Conservation (phyloP, 2,329 filamentous ascomycete species). For the Trichoderma cornu-damae region DNA sequence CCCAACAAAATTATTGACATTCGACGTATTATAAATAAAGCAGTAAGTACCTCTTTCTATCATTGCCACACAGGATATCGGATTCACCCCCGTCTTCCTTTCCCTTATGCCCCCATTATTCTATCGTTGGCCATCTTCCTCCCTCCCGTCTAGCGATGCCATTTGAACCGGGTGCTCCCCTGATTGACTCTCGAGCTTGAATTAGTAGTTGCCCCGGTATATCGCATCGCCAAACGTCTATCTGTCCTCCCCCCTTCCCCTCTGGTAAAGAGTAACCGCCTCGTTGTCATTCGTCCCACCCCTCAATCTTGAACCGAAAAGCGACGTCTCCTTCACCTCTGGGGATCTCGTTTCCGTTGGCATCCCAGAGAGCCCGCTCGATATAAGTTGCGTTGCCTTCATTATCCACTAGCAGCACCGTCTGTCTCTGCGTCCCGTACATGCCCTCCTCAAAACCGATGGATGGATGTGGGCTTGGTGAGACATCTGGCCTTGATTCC, state of each 20-base stretch:
- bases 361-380: constrained; percentile 57
- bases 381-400: constrained; percentile 56
- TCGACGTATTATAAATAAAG: background rate
- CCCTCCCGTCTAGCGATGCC: background rate
- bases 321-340: constrained; percentile 52
- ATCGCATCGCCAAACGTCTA: background rate
- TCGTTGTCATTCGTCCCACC: constrained; percentile 37
- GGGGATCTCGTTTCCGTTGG: constrained; percentile 49
- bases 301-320: constrained; percentile 53
- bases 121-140: background rate
- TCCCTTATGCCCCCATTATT: background rate
- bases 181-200: background rate
- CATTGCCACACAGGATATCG: background rate
- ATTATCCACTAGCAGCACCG: constrained; percentile 57
- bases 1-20: too few relatives aligned
- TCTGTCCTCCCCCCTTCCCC: background rate
- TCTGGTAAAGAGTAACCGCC: background rate
- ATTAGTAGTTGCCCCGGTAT: background rate
- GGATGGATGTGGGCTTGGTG: constrained; percentile 22
- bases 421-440: constrained; percentile 63
- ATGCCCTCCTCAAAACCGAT: constrained; percentile 52
- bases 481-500: constrained; percentile 37
- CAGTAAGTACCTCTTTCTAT: too few relatives aligned
- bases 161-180: background rate
- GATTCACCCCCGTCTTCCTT: background rate